phyloP scores from a whole-genome alignment of 805 yeast species.

The Ogataea degrootiae region DNA sequence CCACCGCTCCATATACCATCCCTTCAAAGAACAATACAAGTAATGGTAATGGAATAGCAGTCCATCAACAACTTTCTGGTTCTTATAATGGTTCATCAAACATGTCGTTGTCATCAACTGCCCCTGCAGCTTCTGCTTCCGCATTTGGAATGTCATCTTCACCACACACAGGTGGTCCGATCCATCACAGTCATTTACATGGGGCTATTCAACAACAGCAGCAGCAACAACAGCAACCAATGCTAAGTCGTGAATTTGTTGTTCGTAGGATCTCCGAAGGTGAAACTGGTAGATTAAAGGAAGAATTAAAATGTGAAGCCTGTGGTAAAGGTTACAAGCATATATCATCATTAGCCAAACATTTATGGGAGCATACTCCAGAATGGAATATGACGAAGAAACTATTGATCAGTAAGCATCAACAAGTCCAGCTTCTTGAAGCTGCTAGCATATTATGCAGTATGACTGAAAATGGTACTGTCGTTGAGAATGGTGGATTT shows the following conservation, averaged over 20 bases:
- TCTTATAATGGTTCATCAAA: constrained; percentile 1
- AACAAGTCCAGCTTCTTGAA: constrained; percentile 77
- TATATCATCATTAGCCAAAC: constrained; percentile 81
- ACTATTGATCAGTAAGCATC: constrained; percentile 77
- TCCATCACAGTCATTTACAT: constrained; percentile 6
- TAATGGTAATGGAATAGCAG: not conserved
- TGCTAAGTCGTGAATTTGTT: constrained; percentile 62
- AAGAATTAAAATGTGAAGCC: constrained; percentile 81
- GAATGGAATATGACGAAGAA: constrained; percentile 89
- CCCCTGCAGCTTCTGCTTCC: constrained; percentile 14
- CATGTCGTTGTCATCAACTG: constrained; percentile 19
- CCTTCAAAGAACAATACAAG: constrained; percentile 21
- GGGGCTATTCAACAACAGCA: not conserved
- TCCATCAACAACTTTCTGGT: not conserved
- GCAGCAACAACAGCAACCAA: constrained; percentile 35
- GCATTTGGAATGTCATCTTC: constrained; percentile 6
- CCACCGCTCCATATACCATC: constrained; percentile 35
- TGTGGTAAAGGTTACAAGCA: constrained; percentile 92
- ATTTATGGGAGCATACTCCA: constrained; percentile 91
- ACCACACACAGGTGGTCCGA: constrained; percentile 24
- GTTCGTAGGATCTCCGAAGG: constrained; percentile 83
- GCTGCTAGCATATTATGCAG: constrained; percentile 75
- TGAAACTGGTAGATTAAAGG: constrained; percentile 78
- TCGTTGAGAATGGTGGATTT: constrained; percentile 9
- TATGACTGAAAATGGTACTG: constrained; percentile 46